A percentile compares a stretch with the other conserved stretches of the same genome.
phyloP scores from a whole-genome alignment of 768 basidiomycete genomes.

The Fistulinella prunicolor region DNA sequence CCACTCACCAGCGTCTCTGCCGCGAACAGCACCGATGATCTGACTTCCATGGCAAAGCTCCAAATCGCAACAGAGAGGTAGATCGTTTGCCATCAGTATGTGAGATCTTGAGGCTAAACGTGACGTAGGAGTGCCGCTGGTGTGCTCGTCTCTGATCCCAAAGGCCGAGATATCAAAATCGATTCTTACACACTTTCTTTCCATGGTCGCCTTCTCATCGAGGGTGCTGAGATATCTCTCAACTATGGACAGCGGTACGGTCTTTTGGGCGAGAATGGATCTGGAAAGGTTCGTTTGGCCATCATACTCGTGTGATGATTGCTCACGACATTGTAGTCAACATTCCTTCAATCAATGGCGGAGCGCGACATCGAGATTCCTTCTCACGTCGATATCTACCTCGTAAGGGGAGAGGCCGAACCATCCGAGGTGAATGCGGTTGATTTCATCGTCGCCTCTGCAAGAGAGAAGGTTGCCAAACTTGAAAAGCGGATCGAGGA shows the following conservation, averaged over 20 bases:
- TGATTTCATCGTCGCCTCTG: constrained; percentile 93
- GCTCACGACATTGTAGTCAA: constrained; percentile 56
- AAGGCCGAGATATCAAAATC: constrained; percentile 96
- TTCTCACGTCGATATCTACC: constrained; percentile 94
- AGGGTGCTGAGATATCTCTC: constrained; percentile 63
- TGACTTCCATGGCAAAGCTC: constrained; percentile 85
- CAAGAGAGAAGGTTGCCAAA: constrained; percentile 87
- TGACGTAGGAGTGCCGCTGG: constrained; percentile 76
- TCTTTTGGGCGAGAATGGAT: constrained; percentile 94
- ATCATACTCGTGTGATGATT: constrained; percentile 2
- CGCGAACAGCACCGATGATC: constrained; percentile 74
- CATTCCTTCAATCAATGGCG: constrained; percentile 92
- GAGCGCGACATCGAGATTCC: constrained; percentile 96
- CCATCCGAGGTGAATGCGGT: constrained; percentile 95
- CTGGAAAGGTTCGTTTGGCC: constrained; percentile 78
- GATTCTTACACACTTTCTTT: constrained; percentile 94
- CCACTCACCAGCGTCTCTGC: constrained; percentile 83
- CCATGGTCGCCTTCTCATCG: constrained; percentile 86
- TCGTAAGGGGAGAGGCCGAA: constrained; percentile 93
- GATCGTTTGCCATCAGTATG: constrained; percentile 8
- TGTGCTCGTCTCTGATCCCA: constrained; percentile 88
- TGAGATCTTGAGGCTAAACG: constrained; percentile 4
- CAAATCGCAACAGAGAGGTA: constrained; percentile 88
- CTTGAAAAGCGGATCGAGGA: constrained; percentile 95
- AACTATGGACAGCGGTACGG: constrained; percentile 95